Percentiles rank a stretch among this genome's conserved stretches.
phyloP scores from a whole-genome alignment of 2,329 filamentous ascomycete genomes.

The Alternaria sp. region DNA sequence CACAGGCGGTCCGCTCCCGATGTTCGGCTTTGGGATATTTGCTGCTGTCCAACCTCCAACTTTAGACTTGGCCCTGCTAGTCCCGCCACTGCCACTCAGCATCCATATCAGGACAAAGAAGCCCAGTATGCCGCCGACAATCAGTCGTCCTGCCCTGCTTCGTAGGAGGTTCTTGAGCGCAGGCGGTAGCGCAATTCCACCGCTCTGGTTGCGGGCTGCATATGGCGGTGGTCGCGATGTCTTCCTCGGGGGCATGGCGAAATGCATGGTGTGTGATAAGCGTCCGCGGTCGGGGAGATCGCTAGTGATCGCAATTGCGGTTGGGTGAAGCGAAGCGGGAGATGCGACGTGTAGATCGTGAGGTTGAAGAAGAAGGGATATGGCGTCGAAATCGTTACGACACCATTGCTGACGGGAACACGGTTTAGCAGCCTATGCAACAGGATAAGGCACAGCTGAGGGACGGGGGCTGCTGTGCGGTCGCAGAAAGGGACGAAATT shows the following conservation, averaged over 20 bases:
- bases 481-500: constrained; percentile 23
- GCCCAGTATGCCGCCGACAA: constrained; percentile 63
- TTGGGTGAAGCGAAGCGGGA: constrained; percentile 28
- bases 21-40: constrained; percentile 42
- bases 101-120: constrained; percentile 58
- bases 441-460: neutral
- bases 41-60: constrained; percentile 20
- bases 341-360: constrained; percentile 22
- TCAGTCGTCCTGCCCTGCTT: constrained; percentile 66
- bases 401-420: constrained; percentile 24
- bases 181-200: constrained; percentile 47
- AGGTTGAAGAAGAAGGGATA: neutral
- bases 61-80: constrained; percentile 17
- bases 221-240: constrained; percentile 79
- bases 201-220: constrained; percentile 63
- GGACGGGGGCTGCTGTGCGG: constrained; percentile 8
- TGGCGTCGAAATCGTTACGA: constrained; percentile 19
- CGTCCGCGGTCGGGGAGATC: constrained; percentile 25
- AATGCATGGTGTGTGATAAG: constrained; percentile 69
- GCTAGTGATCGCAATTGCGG: constrained; percentile 10
- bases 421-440: neutral
- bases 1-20: constrained; percentile 60
- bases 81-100: constrained; percentile 41
- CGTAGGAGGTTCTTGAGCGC: constrained; percentile 60
- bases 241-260: constrained; percentile 87